These are phyloP conservation scores for Flaveria robusta DNA, from an alignment of 129 eudicot genomes.

Conservation along the genomic window DNA sequence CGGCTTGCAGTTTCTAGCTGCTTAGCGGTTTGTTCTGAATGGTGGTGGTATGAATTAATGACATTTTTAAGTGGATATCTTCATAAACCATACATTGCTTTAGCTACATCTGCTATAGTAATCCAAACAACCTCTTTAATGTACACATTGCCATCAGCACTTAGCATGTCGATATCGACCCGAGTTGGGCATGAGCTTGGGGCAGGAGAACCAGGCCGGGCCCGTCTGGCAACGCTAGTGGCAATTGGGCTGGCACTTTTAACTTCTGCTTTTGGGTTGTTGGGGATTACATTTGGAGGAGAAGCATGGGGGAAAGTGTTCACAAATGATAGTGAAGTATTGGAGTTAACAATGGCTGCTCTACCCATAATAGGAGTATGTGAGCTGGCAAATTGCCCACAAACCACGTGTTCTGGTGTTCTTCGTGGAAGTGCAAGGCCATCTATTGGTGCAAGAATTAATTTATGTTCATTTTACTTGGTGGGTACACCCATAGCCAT, in stretches of 20 bases:
- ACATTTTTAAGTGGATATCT: conserved; percentile 89
- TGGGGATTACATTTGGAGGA: conserved; percentile 75
- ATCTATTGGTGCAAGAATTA: conserved; percentile 70
- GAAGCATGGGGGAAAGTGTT: conserved; percentile 79
- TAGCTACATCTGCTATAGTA: conserved; percentile 93
- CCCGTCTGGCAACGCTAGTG: conserved; percentile 67
- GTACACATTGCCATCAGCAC: conserved; percentile 93
- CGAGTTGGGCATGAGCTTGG: conserved; percentile 96
- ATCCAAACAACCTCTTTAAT: conserved; percentile 96
- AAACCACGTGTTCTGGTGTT: conserved; percentile 96
- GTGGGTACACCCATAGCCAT: conserved; percentile 93
- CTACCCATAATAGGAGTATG: conserved; percentile 92
- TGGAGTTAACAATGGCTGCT: conserved; percentile 64
- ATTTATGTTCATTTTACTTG: conserved; percentile 82
- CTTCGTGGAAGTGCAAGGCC: conserved; percentile 97
- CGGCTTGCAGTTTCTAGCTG: conserved; percentile 81
- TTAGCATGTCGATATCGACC: conserved; percentile 84
- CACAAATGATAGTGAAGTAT: conserved; percentile 72
- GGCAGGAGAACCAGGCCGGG: conserved; percentile 77
- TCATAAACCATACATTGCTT: conserved; percentile 63
- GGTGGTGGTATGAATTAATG: conserved; percentile 99
- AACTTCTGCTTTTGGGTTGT: conserved; percentile 68
- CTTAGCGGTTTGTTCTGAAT: conserved; percentile 78
- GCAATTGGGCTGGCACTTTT: conserved; percentile 66
- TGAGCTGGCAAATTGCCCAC: conserved; percentile 96